A percentile compares a stretch with the other conserved stretches of the same genome.
phyloP scores from a whole-genome alignment of 2,329 filamentous ascomycete genomes.

The Aspergillus sp. region DNA sequence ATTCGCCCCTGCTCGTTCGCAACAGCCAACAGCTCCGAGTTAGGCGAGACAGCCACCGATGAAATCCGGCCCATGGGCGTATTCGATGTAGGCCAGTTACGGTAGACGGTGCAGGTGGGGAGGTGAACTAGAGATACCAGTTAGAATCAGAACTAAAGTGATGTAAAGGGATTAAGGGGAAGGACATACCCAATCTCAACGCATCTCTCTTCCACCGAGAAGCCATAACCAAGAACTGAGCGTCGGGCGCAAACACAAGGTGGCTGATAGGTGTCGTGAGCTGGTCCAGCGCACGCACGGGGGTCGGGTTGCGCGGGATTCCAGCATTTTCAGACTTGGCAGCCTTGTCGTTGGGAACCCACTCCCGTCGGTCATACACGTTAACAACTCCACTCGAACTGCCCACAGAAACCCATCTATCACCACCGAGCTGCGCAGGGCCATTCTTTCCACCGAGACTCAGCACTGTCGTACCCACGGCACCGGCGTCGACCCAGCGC shows the following conservation, averaged over 20 bases:
- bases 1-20: conserved; percentile 87
- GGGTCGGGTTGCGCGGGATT: conserved; percentile 63
- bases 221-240: conserved; percentile 79
- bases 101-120: conserved; percentile 86
- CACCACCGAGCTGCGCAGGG: conserved; percentile 53
- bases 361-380: conserved; percentile 74
- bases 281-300: conserved; percentile 70
- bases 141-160: conserved; percentile 3
- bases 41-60: conserved; percentile 59
- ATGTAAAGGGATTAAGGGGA: neutral
- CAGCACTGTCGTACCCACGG: conserved; percentile 75
- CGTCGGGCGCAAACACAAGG: conserved; percentile 77
- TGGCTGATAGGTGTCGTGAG: conserved; percentile 78
- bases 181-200: conserved; percentile 54
- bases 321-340: conserved; percentile 32
- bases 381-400: conserved; percentile 85
- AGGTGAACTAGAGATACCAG: conserved; percentile 58
- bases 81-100: conserved; percentile 90
- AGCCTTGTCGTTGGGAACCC: conserved; percentile 40
- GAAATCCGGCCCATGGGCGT: conserved; percentile 83
- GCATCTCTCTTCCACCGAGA: conserved; percentile 85
- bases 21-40: conserved; percentile 68
- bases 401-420: conserved; percentile 84
- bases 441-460: conserved; percentile 56
- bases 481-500: conserved; percentile 85